A percentile compares a stretch with the other conserved stretches of the same genome.
Evolutionary conservation across 805 yeast genomes (phyloP).

Genomic region (Saccharomycopsis fibuligera): DNA sequence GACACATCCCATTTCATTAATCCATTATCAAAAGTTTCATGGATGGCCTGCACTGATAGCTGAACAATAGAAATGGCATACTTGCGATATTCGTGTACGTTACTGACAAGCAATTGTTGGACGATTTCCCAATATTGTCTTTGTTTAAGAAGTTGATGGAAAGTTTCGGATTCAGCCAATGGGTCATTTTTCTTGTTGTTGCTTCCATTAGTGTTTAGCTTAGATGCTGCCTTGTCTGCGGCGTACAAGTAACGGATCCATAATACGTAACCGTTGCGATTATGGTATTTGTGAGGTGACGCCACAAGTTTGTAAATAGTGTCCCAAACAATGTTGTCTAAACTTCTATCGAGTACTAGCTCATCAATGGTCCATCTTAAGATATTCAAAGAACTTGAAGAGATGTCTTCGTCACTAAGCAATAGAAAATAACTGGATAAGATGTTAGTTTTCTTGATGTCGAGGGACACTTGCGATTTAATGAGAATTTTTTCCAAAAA

Average conservation of each 20-base stretch:
- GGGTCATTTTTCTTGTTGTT: too few species aligned
- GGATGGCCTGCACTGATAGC: constrained; percentile 45
- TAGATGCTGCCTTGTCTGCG: constrained; percentile 3
- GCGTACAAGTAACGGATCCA: constrained; percentile 48
- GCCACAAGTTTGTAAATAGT: constrained; percentile 34
- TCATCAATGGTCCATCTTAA: constrained; percentile 49
- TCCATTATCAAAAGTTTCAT: constrained; percentile 28
- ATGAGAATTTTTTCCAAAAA: constrained; percentile 11
- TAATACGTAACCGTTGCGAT: constrained; percentile 41
- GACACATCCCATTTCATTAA: constrained; percentile 40
- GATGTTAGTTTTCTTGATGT: constrained; percentile 23
- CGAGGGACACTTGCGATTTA: not conserved
- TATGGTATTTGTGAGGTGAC: constrained; percentile 28
- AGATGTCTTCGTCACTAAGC: constrained; percentile 33
- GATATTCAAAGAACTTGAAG: constrained; percentile 33
- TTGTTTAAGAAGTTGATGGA: constrained; percentile 20
- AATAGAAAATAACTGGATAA: constrained; percentile 33
- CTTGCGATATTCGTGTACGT: constrained; percentile 62
- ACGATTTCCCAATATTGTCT: constrained; percentile 49
- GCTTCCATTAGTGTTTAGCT: too few species aligned
- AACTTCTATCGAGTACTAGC: constrained; percentile 24
- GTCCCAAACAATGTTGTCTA: constrained; percentile 40
- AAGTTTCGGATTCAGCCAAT: constrained; percentile 12
- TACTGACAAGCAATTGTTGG: constrained; percentile 49
- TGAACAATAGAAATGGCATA: constrained; percentile 60